Evolutionary conservation across 345 rosid species (phyloP).

Genomic region (Linum tenue): DNA sequence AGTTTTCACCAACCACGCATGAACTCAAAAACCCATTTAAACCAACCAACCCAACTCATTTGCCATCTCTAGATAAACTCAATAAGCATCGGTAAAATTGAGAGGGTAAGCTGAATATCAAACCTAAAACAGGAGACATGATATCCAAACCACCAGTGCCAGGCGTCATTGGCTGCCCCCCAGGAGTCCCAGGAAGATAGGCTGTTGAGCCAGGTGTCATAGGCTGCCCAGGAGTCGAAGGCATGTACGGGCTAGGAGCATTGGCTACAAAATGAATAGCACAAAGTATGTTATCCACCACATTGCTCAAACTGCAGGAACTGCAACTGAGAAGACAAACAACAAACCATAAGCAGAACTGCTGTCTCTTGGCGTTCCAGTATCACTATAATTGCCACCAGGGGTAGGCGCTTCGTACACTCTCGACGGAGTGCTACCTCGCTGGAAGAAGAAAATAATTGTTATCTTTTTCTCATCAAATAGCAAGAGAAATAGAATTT

Average conservation of each 20-base stretch:
- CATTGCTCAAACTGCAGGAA: neutral
- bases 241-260: conserved; percentile 92
- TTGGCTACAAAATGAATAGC: conserved; percentile 41
- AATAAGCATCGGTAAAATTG: neutral
- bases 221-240: conserved; percentile 89
- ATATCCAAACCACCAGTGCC: conserved; percentile 71
- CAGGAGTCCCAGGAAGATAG: conserved; percentile 92
- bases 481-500: neutral
- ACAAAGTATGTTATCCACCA: conserved; percentile 4
- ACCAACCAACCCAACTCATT: too few species aligned
- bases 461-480: neutral
- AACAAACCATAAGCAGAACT: conserved; percentile 72
- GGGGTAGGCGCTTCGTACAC: conserved; percentile 94
- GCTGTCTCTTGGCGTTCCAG: conserved; percentile 87
- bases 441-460: conserved; percentile 33
- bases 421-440: conserved; percentile 90
- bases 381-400: conserved; percentile 78
- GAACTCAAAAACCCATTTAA: too few species aligned
- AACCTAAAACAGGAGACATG: conserved; percentile 90
- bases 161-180: conserved; percentile 99
- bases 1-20: too few species aligned
- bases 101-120: conserved; percentile 1
- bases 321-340: conserved; percentile 4
- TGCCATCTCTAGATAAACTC: too few species aligned
- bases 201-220: conserved; percentile 79